These are phyloP conservation scores for Blastomyces emzantsi DNA, from an alignment of 2,329 filamentous ascomycete species.

Conservation along the genomic window DNA sequence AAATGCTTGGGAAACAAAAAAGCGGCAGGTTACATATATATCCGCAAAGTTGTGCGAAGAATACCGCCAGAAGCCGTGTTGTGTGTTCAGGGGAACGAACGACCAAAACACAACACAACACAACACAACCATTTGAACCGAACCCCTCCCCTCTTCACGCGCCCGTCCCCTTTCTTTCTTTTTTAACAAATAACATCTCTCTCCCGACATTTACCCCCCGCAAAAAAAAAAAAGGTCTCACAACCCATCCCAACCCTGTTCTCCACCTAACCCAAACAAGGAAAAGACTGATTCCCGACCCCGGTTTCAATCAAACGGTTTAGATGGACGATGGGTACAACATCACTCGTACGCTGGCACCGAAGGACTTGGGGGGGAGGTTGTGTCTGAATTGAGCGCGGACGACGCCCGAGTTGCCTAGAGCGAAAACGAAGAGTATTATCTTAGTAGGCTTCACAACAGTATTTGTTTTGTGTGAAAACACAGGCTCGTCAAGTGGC, in stretches of 20 bases:
- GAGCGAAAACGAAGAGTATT: background rate
- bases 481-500: background rate
- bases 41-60: no score
- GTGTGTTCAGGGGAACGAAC: no score
- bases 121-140: no score
- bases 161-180: background rate
- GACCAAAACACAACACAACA: no score
- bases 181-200: background rate
- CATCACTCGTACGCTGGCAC: conserved; percentile 93
- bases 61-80: no score
- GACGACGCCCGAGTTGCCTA: conserved; percentile 96
- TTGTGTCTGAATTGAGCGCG: conserved; percentile 95
- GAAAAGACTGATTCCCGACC: conserved; percentile 6
- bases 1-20: no score
- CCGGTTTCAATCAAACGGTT: conserved; percentile 26
- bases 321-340: conserved; percentile 98
- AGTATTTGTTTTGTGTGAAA: background rate
- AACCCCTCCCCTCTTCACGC: background rate
- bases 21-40: no score
- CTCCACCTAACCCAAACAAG: background rate
- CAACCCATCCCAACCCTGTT: background rate
- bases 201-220: no score
- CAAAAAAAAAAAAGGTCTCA: background rate
- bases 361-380: conserved; percentile 93
- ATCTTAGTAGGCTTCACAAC: background rate